Percentiles rank a stretch among this genome's conserved stretches.
phyloP scores from a whole-genome alignment of 305 asterid species.

The Fraxinus albicans region DNA sequence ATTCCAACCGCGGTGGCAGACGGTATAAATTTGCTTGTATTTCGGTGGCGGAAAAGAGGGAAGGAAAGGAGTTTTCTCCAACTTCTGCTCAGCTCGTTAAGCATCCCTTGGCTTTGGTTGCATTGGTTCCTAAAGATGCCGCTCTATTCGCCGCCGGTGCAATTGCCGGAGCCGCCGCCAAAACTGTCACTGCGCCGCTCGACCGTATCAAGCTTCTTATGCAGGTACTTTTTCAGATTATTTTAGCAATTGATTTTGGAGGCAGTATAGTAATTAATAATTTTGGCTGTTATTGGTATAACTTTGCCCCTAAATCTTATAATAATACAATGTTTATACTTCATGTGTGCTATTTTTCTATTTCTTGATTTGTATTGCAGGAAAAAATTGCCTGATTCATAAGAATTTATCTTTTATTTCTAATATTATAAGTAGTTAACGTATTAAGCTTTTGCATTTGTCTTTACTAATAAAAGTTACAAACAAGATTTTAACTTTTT shows the following conservation, averaged over 20 bases:
- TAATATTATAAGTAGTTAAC: background rate
- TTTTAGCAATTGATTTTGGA: background rate
- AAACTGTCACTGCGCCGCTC: slow-evolving; percentile 89
- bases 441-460: background rate
- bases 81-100: slow-evolving; percentile 61
- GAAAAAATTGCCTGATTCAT: background rate
- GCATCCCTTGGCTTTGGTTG: slow-evolving; percentile 69
- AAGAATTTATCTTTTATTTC: background rate
- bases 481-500: background rate
- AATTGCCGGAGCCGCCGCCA: slow-evolving; percentile 83
- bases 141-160: slow-evolving; percentile 95
- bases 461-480: background rate
- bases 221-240: slow-evolving; percentile 52
- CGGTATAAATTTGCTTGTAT: slow-evolving; percentile 58
- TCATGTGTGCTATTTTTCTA: background rate
- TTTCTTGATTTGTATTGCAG: background rate
- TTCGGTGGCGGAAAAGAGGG: slow-evolving; percentile 54
- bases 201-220: slow-evolving; percentile 86
- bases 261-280: background rate
- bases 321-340: background rate
- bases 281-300: background rate
- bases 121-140: slow-evolving; percentile 75
- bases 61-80: slow-evolving; percentile 52
- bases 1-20: slow-evolving; percentile 9
- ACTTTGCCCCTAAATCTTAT: background rate